phyloP scores from a whole-genome alignment of 257 asterid genomes.

The Forsythia suspensa region DNA sequence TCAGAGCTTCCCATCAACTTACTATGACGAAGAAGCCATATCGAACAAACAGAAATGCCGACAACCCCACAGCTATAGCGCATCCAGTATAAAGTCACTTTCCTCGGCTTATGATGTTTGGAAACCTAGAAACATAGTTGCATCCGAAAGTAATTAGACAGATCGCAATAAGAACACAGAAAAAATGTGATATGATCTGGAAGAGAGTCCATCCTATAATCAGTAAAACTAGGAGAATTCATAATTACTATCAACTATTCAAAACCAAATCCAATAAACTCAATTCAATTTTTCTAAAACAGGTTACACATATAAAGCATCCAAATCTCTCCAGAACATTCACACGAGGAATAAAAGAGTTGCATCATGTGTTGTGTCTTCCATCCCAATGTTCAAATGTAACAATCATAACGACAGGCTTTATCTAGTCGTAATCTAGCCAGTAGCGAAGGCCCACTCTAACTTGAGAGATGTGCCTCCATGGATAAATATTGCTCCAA shows the following conservation, averaged over 20 bases:
- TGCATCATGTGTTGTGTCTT: background rate
- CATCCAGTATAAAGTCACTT: constrained; percentile 80
- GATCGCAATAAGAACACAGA: constrained; percentile 1
- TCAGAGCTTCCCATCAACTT: constrained; percentile 95
- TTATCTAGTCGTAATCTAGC: background rate
- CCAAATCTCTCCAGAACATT: background rate
- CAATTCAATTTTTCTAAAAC: background rate
- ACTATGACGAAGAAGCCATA: constrained; percentile 98
- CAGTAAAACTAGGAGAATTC: constrained; percentile 1
- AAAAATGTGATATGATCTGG: constrained; percentile 8
- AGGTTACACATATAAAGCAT: background rate
- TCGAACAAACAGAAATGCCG: constrained; percentile 77
- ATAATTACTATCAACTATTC: background rate
- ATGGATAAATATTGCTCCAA: background rate
- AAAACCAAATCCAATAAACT: background rate
- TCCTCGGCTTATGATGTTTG: constrained; percentile 78
- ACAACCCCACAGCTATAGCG: constrained; percentile 76
- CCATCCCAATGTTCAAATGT: background rate
- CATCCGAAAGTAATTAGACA: constrained; percentile 12
- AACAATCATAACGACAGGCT: background rate
- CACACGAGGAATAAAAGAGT: background rate
- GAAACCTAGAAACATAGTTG: constrained; percentile 59
- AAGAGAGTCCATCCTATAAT: constrained; percentile 17
- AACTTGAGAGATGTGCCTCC: background rate
- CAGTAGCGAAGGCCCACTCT: background rate